A percentile compares a stretch with the other conserved stretches of the same genome.
Evolutionary conservation across 75 land plant species (phyloP).

Genomic region (Pseudotsuga menziesii): DNA sequence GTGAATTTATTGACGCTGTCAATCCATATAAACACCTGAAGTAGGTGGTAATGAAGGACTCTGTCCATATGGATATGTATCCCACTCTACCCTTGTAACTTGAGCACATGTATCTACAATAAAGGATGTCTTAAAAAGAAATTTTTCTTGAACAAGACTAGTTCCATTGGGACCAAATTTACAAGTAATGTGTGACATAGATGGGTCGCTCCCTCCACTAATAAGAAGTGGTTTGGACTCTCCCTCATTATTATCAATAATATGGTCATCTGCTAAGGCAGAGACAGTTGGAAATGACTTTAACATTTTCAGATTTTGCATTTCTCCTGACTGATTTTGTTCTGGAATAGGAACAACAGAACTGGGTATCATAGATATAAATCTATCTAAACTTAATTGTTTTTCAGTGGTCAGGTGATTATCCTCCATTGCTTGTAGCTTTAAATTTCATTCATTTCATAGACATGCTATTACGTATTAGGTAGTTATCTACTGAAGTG

Average conservation of each 20-base stretch:
- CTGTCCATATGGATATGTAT: neutral
- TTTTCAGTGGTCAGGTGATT: neutral
- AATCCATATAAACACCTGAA: constrained; percentile 12
- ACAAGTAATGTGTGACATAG: neutral
- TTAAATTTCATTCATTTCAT: too few relatives aligned
- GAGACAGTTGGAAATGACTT: neutral
- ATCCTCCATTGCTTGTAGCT: too few relatives aligned
- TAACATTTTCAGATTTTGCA: neutral
- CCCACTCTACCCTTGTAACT: neutral
- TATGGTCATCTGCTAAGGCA: neutral
- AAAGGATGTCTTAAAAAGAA: neutral
- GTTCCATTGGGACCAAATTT: neutral
- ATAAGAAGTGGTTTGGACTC: neutral
- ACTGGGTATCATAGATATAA: constrained; percentile 15
- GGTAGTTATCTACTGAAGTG: too few relatives aligned
- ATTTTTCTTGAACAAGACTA: neutral
- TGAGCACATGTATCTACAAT: neutral
- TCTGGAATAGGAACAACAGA: constrained; percentile 6
- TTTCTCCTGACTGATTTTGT: neutral
- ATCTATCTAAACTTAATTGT: constrained; percentile 17
- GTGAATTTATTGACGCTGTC: constrained; percentile 10
- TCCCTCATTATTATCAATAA: too few relatives aligned
- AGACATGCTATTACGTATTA: too few relatives aligned
- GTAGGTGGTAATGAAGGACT: neutral
- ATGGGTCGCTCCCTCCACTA: neutral